Evolutionary conservation across 192 early-diverging fungal genomes (phyloP), one percentile per base, ranked within the genome.

Genomic region (Geranomyces variabilis): DNA sequence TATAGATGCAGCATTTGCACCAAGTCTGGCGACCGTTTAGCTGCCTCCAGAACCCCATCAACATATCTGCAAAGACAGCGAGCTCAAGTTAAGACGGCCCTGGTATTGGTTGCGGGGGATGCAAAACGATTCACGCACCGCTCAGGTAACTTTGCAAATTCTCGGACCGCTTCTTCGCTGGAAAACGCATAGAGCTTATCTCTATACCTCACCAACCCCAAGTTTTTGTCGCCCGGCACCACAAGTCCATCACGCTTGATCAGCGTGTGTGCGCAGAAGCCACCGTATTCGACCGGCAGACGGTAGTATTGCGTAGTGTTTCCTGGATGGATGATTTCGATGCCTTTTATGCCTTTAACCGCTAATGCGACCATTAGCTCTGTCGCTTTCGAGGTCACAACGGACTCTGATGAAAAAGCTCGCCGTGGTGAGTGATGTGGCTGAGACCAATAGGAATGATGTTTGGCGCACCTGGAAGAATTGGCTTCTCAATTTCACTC

Each of bases 1-100:
- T 87, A 87, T 48, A 87, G 67, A 63, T 87, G 86, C 26, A 84
- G 71, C 47, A 87, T 44, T 67, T 87, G 86, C 14, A 87, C 82
- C 14, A 84, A 72, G 36, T 74, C 70, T 14, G 84, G 80, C 21
- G 71, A 65, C 6, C 63, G 63, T 58, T 78, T 80, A 22, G 86
- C 81, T 46, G 78, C 62, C 48, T 81, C 76, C 13, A 87, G 56
- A 33, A 85, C 75, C 1, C 72, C 76, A 57, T 84, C 82, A 43
- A 82, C 82, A 62, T 84, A 85, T 28, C 83, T 83, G 61, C 17
- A 3, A 41, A 5, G 70, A 29, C 36, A 53, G 22, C 47, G 5
- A 21, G n/a, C 7, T 45, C 6, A 17, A 28, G n/a, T 71, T 31
- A 70, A 34, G 44, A 24, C 19, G 4, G n/a, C 57, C n/a, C n/a